These are phyloP conservation scores for Whalleya microplaca DNA, from an alignment of 2,329 filamentous ascomycete species.

Conservation along the genomic window DNA sequence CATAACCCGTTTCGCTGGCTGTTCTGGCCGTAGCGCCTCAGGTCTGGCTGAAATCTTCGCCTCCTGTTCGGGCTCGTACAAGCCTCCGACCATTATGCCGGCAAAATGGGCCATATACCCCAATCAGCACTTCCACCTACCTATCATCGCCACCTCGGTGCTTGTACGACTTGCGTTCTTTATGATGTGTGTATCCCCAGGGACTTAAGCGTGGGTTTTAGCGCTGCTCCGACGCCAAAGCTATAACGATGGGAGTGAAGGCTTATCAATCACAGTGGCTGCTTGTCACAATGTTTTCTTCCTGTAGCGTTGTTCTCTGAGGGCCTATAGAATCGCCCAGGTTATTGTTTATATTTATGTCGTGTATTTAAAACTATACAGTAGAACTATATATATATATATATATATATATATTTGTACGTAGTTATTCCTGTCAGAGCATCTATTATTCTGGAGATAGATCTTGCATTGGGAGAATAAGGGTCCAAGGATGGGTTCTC, in stretches of 20 bases:
- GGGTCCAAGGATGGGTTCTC: neutral
- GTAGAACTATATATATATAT: neutral
- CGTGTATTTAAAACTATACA: neutral
- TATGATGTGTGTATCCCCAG: neutral
- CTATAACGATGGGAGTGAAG: neutral
- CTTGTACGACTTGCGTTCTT: neutral
- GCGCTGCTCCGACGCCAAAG: neutral
- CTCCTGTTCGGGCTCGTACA: conserved; percentile 13
- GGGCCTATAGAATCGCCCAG: neutral
- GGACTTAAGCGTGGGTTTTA: neutral
- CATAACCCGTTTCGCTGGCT: neutral
- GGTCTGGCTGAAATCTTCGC: conserved; percentile 5
- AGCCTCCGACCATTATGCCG: conserved; percentile 4
- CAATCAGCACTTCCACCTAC: conserved; percentile 1
- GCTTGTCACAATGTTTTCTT: neutral
- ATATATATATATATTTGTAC: neutral
- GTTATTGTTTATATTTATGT: too few relatives aligned
- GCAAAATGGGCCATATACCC: neutral
- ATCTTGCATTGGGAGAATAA: neutral
- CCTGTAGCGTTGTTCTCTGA: neutral
- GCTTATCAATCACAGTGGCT: neutral
- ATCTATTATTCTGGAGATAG: neutral
- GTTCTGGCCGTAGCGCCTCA: neutral
- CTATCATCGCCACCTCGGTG: neutral
- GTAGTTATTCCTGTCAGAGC: neutral